Conservation (phyloP, 176 grass and related monocot genomes). For the Carex myosuroides region DNA sequence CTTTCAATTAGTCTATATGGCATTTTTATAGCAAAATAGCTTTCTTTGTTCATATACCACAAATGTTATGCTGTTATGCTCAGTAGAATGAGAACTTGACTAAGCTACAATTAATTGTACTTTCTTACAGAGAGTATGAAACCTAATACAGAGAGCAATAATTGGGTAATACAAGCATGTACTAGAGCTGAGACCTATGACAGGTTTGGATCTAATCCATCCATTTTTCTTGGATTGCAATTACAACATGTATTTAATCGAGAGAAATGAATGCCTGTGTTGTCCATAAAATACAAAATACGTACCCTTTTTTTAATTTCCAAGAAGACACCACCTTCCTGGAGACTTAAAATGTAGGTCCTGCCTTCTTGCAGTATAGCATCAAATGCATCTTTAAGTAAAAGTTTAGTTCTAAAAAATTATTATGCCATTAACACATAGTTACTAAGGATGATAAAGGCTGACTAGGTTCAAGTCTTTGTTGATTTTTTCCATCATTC, state of each 20-base stretch:
- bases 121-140: slow-evolving; percentile 79
- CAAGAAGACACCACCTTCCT: background rate
- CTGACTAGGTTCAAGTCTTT: background rate
- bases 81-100: slow-evolving; percentile 3
- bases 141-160: slow-evolving; percentile 85
- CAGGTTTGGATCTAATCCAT: slow-evolving; percentile 40
- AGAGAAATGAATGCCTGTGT: background rate
- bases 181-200: slow-evolving; percentile 83
- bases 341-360: background rate
- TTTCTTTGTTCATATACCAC: background rate
- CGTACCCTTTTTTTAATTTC: background rate
- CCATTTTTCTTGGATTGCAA: background rate
- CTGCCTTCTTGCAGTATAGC: background rate
- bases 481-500: background rate
- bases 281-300: background rate
- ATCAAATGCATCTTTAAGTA: background rate
- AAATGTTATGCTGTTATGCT: background rate
- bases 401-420: background rate
- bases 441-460: background rate
- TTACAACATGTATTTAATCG: background rate
- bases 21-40: background rate
- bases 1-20: no score
- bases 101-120: background rate
- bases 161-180: slow-evolving; percentile 95
- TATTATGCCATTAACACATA: background rate